phyloP scores from a whole-genome alignment of 2,329 filamentous ascomycete genomes.

The Thielaviopsis ethacetica region DNA sequence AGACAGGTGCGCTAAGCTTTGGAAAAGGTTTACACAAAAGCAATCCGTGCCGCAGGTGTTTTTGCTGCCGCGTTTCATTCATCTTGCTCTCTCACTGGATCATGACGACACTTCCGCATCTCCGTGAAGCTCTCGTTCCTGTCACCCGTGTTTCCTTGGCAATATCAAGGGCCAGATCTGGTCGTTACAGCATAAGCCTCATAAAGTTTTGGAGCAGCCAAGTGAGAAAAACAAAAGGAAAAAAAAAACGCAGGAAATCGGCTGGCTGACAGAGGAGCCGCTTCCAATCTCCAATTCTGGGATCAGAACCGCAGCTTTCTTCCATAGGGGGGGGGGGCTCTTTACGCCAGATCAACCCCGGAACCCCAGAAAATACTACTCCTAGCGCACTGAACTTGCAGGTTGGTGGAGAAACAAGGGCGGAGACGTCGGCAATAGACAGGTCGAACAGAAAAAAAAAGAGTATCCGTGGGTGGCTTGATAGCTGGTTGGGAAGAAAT shows the following conservation, averaged over 20 bases:
- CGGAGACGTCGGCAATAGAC: too few relatives aligned
- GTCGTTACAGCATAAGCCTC: not conserved
- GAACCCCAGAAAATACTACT: too few relatives aligned
- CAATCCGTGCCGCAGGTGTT: too few relatives aligned
- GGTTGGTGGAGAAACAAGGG: too few relatives aligned
- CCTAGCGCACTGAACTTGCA: too few relatives aligned
- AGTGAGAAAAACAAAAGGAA: not conserved
- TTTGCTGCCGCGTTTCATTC: not conserved
- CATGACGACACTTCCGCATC: not conserved
- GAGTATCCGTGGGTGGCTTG: too few relatives aligned
- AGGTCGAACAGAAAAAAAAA: too few relatives aligned
- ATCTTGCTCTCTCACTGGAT: not conserved
- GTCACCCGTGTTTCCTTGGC: not conserved
- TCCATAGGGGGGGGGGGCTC: not conserved
- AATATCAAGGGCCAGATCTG: not conserved
- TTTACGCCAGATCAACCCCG: not conserved
- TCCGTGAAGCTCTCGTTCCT: not conserved
- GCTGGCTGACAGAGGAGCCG: not conserved
- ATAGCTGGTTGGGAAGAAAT: too few relatives aligned
- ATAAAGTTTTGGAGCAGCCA: not conserved
- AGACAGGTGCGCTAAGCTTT: too few relatives aligned
- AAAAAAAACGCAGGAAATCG: not conserved
- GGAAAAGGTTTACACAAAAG: too few relatives aligned
- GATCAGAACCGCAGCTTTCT: not conserved
- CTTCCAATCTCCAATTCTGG: not conserved